Conservation (phyloP, 257 asterid genomes). For the Parsonsia alboflavescens region DNA sequence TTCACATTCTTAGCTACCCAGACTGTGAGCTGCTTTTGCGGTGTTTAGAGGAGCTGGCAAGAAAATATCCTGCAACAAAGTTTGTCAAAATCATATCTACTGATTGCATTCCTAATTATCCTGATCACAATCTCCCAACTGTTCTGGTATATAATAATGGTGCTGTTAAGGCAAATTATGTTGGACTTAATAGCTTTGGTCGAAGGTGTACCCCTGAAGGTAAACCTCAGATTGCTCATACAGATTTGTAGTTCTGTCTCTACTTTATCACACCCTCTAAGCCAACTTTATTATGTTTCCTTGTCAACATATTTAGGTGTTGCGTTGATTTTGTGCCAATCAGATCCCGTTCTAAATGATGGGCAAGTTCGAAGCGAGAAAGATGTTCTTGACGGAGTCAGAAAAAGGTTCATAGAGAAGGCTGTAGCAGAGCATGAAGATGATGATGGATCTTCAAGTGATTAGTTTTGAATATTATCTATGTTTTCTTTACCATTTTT, state of each 20-base stretch:
- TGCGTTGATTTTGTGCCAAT: slow-evolving; percentile 74
- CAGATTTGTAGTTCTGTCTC: background rate
- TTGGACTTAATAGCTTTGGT: slow-evolving; percentile 76
- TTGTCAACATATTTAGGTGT: slow-evolving; percentile 50
- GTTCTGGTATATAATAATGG: slow-evolving; percentile 75
- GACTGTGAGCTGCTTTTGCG: slow-evolving; percentile 75
- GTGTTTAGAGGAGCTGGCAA: slow-evolving; percentile 77
- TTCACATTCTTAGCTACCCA: slow-evolving; percentile 37
- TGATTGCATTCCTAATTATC: slow-evolving; percentile 92
- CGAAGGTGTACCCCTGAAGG: slow-evolving; percentile 94
- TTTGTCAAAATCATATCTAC: slow-evolving; percentile 91
- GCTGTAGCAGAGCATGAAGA: slow-evolving; percentile 72
- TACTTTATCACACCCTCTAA: background rate
- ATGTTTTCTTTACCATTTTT: background rate
- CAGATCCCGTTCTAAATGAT: slow-evolving; percentile 83
- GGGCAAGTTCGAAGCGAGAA: slow-evolving; percentile 62
- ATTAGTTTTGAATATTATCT: slow-evolving; percentile 29
- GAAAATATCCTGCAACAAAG: slow-evolving; percentile 80
- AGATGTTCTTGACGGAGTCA: slow-evolving; percentile 72
- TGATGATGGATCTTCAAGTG: slow-evolving; percentile 76
- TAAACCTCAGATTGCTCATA: slow-evolving; percentile 19
- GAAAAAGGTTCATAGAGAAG: slow-evolving; percentile 83
- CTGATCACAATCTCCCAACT: slow-evolving; percentile 89
- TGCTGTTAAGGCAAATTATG: slow-evolving; percentile 79
- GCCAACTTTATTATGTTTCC: slow-evolving; percentile 5